Base-by-base conservation (phyloP, 371 early-diverging fungal species). In the Apophysomyces trapeziformis region DNA sequence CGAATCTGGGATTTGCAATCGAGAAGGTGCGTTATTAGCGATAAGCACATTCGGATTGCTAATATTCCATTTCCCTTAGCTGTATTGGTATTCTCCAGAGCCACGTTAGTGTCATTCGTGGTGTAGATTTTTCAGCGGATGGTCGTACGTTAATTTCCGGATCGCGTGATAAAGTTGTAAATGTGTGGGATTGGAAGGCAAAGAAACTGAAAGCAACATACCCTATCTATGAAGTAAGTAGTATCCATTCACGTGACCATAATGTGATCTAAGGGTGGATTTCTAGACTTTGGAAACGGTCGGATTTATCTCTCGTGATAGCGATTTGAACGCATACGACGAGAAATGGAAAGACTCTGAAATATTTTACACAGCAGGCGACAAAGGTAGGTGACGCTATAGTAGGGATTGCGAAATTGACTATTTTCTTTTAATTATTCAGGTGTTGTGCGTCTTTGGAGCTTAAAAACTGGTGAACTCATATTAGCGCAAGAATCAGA, bases 151-250 rank as follows among this genome's bases (percentile, higher is more conserved):
- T 99, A 74, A 82, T 99, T 16, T 92, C 91, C 37, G 96, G 95
- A 37, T 95, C 93, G 2, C 92, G 99, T 66, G 99, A 99, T 73
- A 92, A 93, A 68, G 93, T 98, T 11, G 90, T 96, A 8, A 94
- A 92, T 71, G 85, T 98, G 0, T 99, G 98, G 98, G 90, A 93
- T 61, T 76, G 96, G 75, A 77, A 84, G 38, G 81, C 83, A 3
- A 83, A 87, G 60, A 79, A 85, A 47, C 76, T 95, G 14, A 72
- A 85, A 11, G 89, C 91, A n/a, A 97, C 97, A 0, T 87, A 93
- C 46, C 98, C 98, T 12, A 86, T 94, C 4, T 95, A 87, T 64
- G 95, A 95, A 66, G 70, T 71, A 47, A 58, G 21, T 38, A 57
- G 1, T 21, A 16, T 45, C 16, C 8, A 13, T 18, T 13, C 5